phyloP scores from a whole-genome alignment of 176 grass and related monocot genomes.

The Avena eriantha region DNA sequence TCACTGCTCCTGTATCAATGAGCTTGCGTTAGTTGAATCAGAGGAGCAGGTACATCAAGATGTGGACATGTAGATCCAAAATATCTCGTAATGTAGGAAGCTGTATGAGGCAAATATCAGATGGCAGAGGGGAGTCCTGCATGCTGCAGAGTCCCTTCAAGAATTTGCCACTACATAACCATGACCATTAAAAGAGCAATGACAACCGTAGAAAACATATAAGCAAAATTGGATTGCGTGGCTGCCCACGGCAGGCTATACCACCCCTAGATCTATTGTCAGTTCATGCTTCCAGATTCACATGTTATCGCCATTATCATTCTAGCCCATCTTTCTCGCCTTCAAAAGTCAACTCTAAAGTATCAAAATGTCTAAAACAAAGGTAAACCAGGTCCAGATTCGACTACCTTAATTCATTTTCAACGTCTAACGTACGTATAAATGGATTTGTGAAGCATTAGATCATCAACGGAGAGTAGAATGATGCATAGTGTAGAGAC shows the following conservation, averaged over 20 bases:
- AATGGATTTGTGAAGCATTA: neutral
- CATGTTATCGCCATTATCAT: neutral
- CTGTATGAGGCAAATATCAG: neutral
- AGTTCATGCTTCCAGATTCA: neutral
- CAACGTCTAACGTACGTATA: neutral
- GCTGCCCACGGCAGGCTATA: neutral
- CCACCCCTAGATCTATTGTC: neutral
- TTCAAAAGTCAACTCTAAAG: neutral
- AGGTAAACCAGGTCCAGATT: neutral
- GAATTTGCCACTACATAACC: slow-evolving; percentile 14
- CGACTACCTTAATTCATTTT: neutral
- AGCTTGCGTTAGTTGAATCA: neutral
- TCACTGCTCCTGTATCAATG: slow-evolving; percentile 62
- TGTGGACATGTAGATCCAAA: slow-evolving; percentile 19
- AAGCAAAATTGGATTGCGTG: neutral
- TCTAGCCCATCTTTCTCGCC: neutral
- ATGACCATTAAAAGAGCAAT: neutral
- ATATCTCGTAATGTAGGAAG: neutral
- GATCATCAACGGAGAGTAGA: neutral
- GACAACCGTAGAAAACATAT: neutral
- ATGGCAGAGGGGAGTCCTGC: neutral
- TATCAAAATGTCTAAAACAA: neutral
- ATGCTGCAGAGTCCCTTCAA: neutral
- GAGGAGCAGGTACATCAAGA: neutral
- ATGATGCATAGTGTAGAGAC: neutral